Conservation (phyloP, 805 yeast species). For the Kuraishia molischiana region DNA sequence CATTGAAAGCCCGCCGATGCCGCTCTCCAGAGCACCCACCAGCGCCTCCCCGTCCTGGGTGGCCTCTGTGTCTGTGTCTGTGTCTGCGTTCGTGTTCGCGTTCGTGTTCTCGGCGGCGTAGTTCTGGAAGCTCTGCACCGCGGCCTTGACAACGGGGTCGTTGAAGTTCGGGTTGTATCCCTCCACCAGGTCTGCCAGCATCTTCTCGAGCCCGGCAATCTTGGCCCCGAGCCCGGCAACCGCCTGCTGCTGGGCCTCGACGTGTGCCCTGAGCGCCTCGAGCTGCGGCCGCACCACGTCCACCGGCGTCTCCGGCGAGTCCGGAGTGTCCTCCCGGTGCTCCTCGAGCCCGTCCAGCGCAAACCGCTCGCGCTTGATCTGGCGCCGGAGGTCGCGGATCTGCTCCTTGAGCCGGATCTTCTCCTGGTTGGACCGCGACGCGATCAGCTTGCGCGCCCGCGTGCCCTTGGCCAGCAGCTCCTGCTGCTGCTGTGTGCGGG, state of each 20-base stretch:
- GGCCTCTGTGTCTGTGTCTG: not conserved
- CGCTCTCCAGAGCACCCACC: not conserved
- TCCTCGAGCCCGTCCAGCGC: slow-evolving; percentile 13
- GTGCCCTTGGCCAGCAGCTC: slow-evolving; percentile 23
- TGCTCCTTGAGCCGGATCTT: slow-evolving; percentile 10
- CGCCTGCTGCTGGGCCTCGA: slow-evolving; percentile 8
- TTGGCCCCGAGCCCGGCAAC: slow-evolving; percentile 9
- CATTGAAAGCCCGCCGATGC: not conserved
- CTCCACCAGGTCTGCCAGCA: slow-evolving; percentile 37
- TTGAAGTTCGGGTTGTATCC: slow-evolving; percentile 79
- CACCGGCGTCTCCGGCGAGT: not conserved
- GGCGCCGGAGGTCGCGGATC: not conserved
- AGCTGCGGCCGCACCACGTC: slow-evolving; percentile 14
- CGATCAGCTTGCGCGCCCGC: slow-evolving; percentile 19
- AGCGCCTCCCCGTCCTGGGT: not conserved
- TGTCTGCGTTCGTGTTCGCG: not conserved
- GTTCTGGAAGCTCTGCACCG: slow-evolving; percentile 47
- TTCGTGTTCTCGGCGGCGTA: slow-evolving; percentile 28
- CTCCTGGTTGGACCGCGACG: slow-evolving; percentile 16
- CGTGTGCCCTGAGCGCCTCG: slow-evolving; percentile 6
- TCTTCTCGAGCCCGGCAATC: slow-evolving; percentile 27
- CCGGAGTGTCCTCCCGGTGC: slow-evolving; percentile 11
- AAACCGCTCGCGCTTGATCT: not conserved
- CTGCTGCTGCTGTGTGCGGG: slow-evolving; percentile 8
- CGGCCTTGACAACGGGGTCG: slow-evolving; percentile 75